Evolutionary conservation across 768 basidiomycete genomes (phyloP).

Genomic region (Galerina sulciceps): DNA sequence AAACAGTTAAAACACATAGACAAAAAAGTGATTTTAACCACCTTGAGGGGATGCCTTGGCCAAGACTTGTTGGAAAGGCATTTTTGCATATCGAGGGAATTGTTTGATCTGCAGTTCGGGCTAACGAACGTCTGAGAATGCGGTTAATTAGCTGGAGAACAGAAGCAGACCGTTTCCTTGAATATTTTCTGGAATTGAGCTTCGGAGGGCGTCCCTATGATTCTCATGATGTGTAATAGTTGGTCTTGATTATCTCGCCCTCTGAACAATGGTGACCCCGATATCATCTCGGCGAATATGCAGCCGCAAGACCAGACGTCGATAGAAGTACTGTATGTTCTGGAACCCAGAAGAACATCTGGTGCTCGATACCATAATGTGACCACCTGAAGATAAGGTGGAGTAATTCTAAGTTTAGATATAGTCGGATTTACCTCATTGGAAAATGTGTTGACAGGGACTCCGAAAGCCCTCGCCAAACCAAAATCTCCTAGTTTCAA

Average conservation of each 20-base stretch:
- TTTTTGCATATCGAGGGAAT: conserved; percentile 86
- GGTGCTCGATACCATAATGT: conserved; percentile 99
- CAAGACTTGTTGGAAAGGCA: conserved; percentile 79
- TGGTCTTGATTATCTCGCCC: conserved; percentile 98
- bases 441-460: conserved; percentile 98
- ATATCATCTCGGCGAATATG: conserved; percentile 99
- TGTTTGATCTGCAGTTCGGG: conserved; percentile 85
- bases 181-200: conserved; percentile 86
- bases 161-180: conserved; percentile 77
- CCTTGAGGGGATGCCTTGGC: conserved; percentile 88
- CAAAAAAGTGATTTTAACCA: conserved; percentile 26
- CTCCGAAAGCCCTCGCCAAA: conserved; percentile 95
- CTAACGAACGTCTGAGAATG: conserved; percentile 35
- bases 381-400: conserved; percentile 71
- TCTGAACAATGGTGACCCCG: conserved; percentile 94
- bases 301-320: conserved; percentile 99
- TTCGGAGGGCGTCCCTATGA: conserved; percentile 94
- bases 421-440: conserved; percentile 69
- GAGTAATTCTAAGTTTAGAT: neutral
- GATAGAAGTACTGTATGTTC: conserved; percentile 97
- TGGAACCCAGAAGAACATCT: conserved; percentile 94
- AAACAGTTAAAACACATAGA: conserved; percentile 17
- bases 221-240: conserved; percentile 95
- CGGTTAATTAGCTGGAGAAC: neutral
- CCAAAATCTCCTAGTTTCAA: conserved; percentile 98